Percentiles rank a stretch among this genome's conserved stretches.
Conservation (phyloP, 176 grass and related monocot species). For the Echinochloa phyllopogon region DNA sequence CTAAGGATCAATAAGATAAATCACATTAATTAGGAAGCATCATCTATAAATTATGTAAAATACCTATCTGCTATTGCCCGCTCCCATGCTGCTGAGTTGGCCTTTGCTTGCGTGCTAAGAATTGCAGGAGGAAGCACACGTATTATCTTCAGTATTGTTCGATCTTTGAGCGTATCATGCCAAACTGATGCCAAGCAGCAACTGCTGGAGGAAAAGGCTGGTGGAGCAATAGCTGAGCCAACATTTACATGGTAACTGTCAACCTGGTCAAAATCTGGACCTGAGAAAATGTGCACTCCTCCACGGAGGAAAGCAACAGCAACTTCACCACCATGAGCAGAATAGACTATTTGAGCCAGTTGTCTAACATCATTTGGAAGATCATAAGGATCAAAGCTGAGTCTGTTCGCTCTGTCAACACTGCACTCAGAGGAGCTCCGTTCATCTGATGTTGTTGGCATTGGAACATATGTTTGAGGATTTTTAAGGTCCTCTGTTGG, state of each 20-base stretch:
- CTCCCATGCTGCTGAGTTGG: slow-evolving; percentile 89
- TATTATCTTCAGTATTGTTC: slow-evolving; percentile 96
- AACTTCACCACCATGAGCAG: slow-evolving; percentile 92
- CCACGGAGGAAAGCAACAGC: slow-evolving; percentile 91
- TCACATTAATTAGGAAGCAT: slow-evolving; percentile 41
- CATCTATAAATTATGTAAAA: slow-evolving; percentile 26
- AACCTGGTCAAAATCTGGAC: slow-evolving; percentile 87
- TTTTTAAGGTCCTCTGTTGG: slow-evolving; percentile 94
- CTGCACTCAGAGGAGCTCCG: slow-evolving; percentile 94
- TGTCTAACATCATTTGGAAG: slow-evolving; percentile 97
- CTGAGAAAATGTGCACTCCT: slow-evolving; percentile 96
- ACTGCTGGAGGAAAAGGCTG: slow-evolving; percentile 92
- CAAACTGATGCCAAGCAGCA: slow-evolving; percentile 97
- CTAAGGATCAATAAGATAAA: slow-evolving; percentile 1
- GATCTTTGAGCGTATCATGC: slow-evolving; percentile 96
- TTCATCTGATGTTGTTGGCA: slow-evolving; percentile 78
- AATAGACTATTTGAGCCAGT: slow-evolving; percentile 96
- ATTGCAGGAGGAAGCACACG: slow-evolving; percentile 91
- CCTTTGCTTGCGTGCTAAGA: slow-evolving; percentile 70
- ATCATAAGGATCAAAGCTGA: slow-evolving; percentile 97
- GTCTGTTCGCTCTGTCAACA: slow-evolving; percentile 82
- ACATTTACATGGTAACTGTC: slow-evolving; percentile 97
- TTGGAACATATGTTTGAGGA: slow-evolving; percentile 71
- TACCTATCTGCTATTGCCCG: slow-evolving; percentile 97
- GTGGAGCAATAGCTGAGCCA: slow-evolving; percentile 92